Percentiles rank a stretch among this genome's conserved stretches.
phyloP scores from a whole-genome alignment of 148 eudicot species.

The Persicaria maculosa region DNA sequence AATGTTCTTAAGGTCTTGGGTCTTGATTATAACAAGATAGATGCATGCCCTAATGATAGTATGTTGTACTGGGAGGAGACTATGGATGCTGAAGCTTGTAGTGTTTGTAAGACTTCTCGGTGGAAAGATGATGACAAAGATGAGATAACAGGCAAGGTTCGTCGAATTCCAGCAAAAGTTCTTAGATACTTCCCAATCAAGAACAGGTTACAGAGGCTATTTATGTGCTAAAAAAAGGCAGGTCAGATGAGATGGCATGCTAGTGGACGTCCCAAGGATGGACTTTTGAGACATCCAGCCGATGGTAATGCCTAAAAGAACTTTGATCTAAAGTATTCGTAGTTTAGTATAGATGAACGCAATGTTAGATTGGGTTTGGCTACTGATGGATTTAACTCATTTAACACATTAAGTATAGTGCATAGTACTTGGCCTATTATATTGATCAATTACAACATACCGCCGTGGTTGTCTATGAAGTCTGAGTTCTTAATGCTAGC shows the following conservation, averaged over 20 bases:
- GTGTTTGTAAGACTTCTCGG: background rate
- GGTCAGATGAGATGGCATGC: background rate
- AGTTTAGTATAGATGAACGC: background rate
- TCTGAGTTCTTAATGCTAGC: constrained; percentile 18
- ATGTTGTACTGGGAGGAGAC: background rate
- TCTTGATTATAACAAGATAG: constrained; percentile 2
- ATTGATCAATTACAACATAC: constrained; percentile 15
- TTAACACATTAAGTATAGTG: background rate
- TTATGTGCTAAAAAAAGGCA: background rate
- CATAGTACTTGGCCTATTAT: background rate
- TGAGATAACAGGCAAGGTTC: background rate
- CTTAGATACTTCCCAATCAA: constrained; percentile 16
- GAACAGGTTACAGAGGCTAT: constrained; percentile 11
- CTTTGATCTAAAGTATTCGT: background rate
- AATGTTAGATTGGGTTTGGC: background rate
- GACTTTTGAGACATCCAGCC: background rate
- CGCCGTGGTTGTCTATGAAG: constrained; percentile 18
- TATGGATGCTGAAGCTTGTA: background rate
- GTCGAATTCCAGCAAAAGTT: background rate
- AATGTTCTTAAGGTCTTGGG: background rate
- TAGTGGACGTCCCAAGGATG: background rate
- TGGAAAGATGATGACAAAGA: background rate
- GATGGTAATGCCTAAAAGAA: background rate
- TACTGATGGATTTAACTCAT: constrained; percentile 16
- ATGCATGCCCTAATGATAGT: background rate